Base-by-base conservation (phyloP, 2,329 filamentous ascomycete species). In the Phaeosphaeria sp. region DNA sequence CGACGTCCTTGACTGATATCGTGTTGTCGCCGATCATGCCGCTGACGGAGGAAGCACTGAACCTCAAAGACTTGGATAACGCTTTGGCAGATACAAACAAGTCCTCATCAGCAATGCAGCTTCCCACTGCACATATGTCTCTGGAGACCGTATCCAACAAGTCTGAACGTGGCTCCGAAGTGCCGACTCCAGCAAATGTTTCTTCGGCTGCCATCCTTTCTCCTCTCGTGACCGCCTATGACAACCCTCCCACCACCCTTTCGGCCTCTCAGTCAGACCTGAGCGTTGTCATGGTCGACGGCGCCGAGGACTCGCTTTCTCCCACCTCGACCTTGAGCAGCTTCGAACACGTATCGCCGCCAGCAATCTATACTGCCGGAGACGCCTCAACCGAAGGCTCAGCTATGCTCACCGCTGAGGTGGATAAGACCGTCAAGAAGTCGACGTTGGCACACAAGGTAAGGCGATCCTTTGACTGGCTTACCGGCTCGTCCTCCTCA, bases 211-310 rank as follows among this genome's bases (percentile, higher is more conserved):
- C n/a, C 4, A 49, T 27, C 21, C 17, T 52, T 43, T 59, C 49
- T 3, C 47, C 54, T 6, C 27, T 33, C 15, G 46, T 58, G 9
- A 21, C 47, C 18, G 23, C 90, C 0, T n/a, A n/a, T n/a, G 96
- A 97, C 83, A 97, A 97, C 83, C 89, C 89, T 75, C 93, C 90
- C 58, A 89, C 97, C 59, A 93, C 97, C 75, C 93, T 93, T 59
- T 92, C 96, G 79, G 96, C 91, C 11, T 95, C 91, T 65, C 97
- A 93, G 56, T 97, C 97, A 78, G 93, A 97, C 79, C 96, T 92
- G 0, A 86, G 96, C 36, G 91, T 92, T 7, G 81, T 97, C 52
- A 84, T 97, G 20, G 92, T 92, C 61, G 97, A 97, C 76, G 93
- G 93, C 59, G 92, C 91, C 27, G 92, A 44, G 39, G 56, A 50